Evolutionary conservation across 805 yeast genomes (phyloP), one percentile per base, ranked within the genome.

Genomic region (Candida boleticola): DNA sequence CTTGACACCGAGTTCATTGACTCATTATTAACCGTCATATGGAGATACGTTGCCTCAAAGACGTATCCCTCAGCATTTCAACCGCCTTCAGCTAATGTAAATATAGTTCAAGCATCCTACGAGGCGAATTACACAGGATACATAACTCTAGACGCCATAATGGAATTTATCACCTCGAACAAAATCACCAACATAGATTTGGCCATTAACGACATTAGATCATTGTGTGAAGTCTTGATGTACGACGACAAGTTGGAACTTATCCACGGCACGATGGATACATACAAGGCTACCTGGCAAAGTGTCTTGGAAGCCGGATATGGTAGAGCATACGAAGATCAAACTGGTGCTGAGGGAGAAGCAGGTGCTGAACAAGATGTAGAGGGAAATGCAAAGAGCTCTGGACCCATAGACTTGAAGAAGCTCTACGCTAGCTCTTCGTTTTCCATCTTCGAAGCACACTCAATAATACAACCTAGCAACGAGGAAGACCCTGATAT

Each of bases 1-100:
- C 73, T 93, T 43, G 99, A 93, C 59, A 82, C 89, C 2, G 98
- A 92, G 62, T 93, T 93, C 55, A 90, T 93, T 44, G 92, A 88
- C 50, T 80, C 89, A 37, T 66, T 93, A 42, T 63, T 88, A 50
- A 80, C 88, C 17, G 90, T 90, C 33, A 81, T 90, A 5, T 93
- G 97, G 96, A 74, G 93, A 51, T 92, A 70, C 61, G 82, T 88
- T 7, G 86, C 92, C 2, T 76, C 81, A 25, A 79, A 77, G 51
- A 79, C 96, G 0, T 85, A 73, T 56, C 97, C 97, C 3, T 71
- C 79, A 42, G 85, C 85, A 17, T 82, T 85, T 58, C 76, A 72
- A 46, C 66, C 68, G 6, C 63, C 67, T 11, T 38, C 41, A 5
- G n/a, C 53, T 26, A 63, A 48, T 55, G 59, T 49, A 44, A 75